Base-by-base conservation (phyloP, 148 eudicot genomes). In the Rhododendron ovatum region DNA sequence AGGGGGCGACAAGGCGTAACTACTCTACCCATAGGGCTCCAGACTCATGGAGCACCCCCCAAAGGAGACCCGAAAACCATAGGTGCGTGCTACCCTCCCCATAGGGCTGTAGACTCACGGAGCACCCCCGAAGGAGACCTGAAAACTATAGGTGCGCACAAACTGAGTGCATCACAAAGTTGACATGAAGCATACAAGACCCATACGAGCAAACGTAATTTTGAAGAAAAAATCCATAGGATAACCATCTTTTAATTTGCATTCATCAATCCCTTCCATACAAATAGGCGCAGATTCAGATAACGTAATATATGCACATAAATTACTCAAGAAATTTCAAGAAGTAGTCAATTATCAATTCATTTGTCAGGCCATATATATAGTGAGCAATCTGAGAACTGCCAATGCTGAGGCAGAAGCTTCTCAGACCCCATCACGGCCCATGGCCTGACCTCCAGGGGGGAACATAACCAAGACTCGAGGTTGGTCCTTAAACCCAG, bases 381-480 rank as follows among this genome's bases (percentile, higher is more conserved):
- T 20, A 41, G 48, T 65, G 39, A 22, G 37, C n/a, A 59, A 6
- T 51, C 6, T 59, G 26, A 39, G 20, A 82, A 43, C 84, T 82
- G 50, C 82, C 35, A 43, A 82, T 26, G 53, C 74, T 17, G 57
- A 43, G 78, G 43, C 24, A 53, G 80, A 80, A 86, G 14, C 4
- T 18, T 61, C 83, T 89, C 85, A 88, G 53, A 82, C 89, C 35
- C 84, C 78, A 63, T 50, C 61, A 11, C 98, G 98, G 45, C 90
- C 98, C 98, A 96, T 96, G 81, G 95, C 43, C 90, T 96, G 99
- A 26, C 86, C 94, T 1, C 85, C 89, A 6, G 98, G 99, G 1
- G 98, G 95, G 81, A 93, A 79, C 98, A 93, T 95, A 83, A 92
- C 86, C 71, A 93, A 22, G 50, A 94, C 88, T 11, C 5, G 67